phyloP scores from a whole-genome alignment of 192 early-diverging fungal species.

The Rhizophagus sp. region DNA sequence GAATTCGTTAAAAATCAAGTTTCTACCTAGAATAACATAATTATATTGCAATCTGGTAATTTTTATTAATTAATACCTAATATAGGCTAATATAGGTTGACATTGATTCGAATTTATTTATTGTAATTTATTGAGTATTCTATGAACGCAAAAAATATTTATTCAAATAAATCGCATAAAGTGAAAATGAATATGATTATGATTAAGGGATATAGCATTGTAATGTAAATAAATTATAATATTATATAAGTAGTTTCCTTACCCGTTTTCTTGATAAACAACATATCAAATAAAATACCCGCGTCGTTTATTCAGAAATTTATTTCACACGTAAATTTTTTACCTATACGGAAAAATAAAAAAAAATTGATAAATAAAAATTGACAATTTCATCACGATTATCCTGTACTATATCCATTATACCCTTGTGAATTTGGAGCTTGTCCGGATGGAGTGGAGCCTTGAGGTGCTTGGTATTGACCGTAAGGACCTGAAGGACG shows the following conservation, averaged over 20 bases:
- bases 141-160: no score
- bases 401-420: not conserved
- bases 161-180: no score
- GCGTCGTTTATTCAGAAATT: not conserved
- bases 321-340: not conserved
- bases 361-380: not conserved
- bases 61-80: not conserved
- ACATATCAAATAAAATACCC: not conserved
- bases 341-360: not conserved
- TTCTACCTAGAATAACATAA: not conserved
- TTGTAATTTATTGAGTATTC: no score
- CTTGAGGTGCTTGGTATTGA: not conserved
- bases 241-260: not conserved
- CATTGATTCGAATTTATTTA: no score
- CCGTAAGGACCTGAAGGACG: not conserved
- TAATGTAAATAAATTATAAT: not conserved
- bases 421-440: not conserved
- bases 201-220: not conserved
- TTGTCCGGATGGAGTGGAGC: not conserved
- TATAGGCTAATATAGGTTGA: no score
- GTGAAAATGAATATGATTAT: no score
- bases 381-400: not conserved
- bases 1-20: constrained; percentile 32
- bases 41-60: not conserved
- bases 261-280: not conserved